Base-by-base conservation (phyloP, 2,329 filamentous ascomycete species). In the Calonectria pteridis region DNA sequence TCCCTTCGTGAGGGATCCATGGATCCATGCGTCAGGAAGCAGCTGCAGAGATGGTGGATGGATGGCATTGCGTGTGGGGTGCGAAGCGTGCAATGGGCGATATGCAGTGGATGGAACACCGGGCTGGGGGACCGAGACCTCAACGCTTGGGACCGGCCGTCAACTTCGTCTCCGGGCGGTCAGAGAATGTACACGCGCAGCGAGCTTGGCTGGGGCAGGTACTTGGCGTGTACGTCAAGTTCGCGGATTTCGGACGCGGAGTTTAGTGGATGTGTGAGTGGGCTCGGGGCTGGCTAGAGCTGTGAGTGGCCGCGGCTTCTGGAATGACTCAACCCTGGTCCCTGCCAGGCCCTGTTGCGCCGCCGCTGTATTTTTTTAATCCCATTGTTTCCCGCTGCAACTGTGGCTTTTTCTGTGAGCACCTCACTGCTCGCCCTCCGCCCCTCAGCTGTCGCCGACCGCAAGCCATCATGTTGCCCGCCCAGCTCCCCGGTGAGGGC, bases 261-360 rank as follows among this genome's bases (percentile, higher is more conserved):
- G 66, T 72, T 73, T 73, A 66, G 65, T 66, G 69, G 40, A 46
- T 49, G 49, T 71, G 63, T 74, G 71, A 40, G 71, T 70, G 71
- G 71, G 51, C 55, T 70, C 78, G 78, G 77, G 67, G 69, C 53
- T 43, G 62, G 73, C 65, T 72, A 71, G 62, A 65, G 73, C 72
- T 73, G 70, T 73, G 68, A 75, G 59, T 70, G 69, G 71, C 46
- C 55, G 50, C 69, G 69, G 65, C 49, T 77, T 77, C 76, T 80
- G 78, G 78, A 79, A 80, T 80, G 78, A 80, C 73, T 80, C 78
- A 77, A 77, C 73, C 67, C 74, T 49, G 70, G 74, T 71, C 68
- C 73, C 53, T 73, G 72, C 62, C 26, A 28, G 59, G 26, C 71
- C 72, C 58, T 76, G 69, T 62, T 46, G 43, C 43, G 49, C 37